Evolutionary conservation across 2,329 filamentous ascomycete species (phyloP).

Genomic region (Eutypella sp.): DNA sequence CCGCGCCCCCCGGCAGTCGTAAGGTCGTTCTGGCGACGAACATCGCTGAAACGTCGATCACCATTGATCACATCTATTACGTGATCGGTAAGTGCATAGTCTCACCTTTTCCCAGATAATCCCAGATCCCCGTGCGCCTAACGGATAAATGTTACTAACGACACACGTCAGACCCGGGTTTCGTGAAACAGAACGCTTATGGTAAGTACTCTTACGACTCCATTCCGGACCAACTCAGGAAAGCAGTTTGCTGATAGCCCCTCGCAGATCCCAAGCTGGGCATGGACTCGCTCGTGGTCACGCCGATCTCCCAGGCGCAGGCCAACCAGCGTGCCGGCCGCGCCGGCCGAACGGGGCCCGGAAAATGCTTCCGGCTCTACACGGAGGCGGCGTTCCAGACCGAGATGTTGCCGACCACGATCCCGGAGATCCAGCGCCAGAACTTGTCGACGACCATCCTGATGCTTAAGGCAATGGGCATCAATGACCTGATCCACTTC

Average conservation of each 20-base stretch:
- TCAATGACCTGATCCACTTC: conserved; percentile 94
- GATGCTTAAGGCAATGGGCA: conserved; percentile 98
- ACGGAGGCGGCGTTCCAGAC: conserved; percentile 94
- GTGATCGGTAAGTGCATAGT: conserved; percentile 51
- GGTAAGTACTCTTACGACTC: neutral
- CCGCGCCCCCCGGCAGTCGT: conserved; percentile 75
- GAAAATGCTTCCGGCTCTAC: conserved; percentile 93
- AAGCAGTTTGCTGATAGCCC: neutral
- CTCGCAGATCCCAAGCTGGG: conserved; percentile 77
- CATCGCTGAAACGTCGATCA: conserved; percentile 96
- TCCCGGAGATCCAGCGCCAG: conserved; percentile 93
- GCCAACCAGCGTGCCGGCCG: conserved; percentile 91
- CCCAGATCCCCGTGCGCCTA: too few relatives aligned
- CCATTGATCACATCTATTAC: conserved; percentile 96
- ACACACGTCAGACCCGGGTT: conserved; percentile 65
- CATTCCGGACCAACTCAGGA: neutral
- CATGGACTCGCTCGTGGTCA: conserved; percentile 95
- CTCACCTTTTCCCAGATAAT: too few relatives aligned
- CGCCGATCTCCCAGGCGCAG: conserved; percentile 93
- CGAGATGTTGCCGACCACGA: conserved; percentile 93
- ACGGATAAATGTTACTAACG: neutral
- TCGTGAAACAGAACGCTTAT: conserved; percentile 96
- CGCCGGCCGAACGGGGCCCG: conserved; percentile 89
- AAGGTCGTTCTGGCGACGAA: conserved; percentile 99
- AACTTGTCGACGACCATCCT: conserved; percentile 91